phyloP scores from a whole-genome alignment of 192 early-diverging fungal species.

The Coemansia sp. region DNA sequence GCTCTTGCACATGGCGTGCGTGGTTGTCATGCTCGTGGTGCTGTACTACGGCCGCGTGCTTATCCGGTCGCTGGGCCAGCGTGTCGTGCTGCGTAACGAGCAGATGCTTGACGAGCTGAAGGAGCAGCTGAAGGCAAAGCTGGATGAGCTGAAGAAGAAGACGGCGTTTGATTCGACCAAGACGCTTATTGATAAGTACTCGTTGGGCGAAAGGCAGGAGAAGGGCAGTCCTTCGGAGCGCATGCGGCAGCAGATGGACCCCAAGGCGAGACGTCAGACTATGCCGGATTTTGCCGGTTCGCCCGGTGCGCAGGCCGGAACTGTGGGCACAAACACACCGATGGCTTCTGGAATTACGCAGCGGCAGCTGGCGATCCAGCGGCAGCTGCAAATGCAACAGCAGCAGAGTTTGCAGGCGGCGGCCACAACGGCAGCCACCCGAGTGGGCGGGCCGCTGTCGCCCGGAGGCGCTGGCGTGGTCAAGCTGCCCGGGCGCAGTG shows the following conservation, averaged over 20 bases:
- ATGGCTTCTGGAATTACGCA: neutral
- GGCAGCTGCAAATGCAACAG: slow-evolving; percentile 3
- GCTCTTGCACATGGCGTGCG: slow-evolving; percentile 17
- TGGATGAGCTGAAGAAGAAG: slow-evolving; percentile 95
- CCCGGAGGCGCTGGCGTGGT: slow-evolving; percentile 24
- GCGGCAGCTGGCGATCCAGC: neutral
- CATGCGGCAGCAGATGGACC: slow-evolving; percentile 13
- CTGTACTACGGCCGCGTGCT: slow-evolving; percentile 41
- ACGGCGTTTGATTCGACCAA: slow-evolving; percentile 90
- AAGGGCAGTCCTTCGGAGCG: neutral
- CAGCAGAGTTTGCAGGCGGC: neutral
- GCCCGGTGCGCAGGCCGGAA: slow-evolving; percentile 73
- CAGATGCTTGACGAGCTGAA: slow-evolving; percentile 35
- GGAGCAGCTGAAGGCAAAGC: slow-evolving; percentile 65
- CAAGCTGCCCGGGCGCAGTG: slow-evolving; percentile 12
- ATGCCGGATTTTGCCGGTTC: slow-evolving; percentile 59
- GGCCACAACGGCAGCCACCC: neutral
- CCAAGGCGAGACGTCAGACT: slow-evolving; percentile 36
- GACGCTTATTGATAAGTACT: slow-evolving; percentile 84
- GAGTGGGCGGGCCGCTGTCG: neutral
- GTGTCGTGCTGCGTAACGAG: slow-evolving; percentile 25
- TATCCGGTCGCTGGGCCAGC: slow-evolving; percentile 23
- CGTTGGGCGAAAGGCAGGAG: slow-evolving; percentile 36
- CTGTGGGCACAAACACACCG: slow-evolving; percentile 60
- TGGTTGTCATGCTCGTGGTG: slow-evolving; percentile 21